Base-by-base conservation (phyloP, 2,329 filamentous ascomycete species). In the Emergomyces pasteurianus region DNA sequence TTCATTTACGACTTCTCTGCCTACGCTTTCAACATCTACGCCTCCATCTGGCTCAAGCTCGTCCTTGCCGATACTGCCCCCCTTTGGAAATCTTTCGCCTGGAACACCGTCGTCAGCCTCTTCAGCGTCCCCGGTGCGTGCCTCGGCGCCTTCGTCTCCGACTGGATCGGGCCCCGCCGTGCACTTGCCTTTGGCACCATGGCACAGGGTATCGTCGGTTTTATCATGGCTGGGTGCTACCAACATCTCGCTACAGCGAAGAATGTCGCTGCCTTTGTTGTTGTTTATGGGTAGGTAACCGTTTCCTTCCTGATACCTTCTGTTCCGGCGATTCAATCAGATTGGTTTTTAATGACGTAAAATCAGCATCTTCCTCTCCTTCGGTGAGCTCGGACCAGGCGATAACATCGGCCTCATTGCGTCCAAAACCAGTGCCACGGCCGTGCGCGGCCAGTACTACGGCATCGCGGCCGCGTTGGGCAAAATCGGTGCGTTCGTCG, bases 391-490 rank as follows among this genome's bases (percentile, higher is more conserved):
- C 47, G 91, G 92, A 0, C 90, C 92, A 0, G 92, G 92, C 14
- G 89, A 96, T 77, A 96, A 96, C 72, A 95, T 96, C 66, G 91
- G 91, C 2, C 81, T 96, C 0, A 74, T 95, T 36, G 91, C 92
- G 0, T 88, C 88, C 54, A 96, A 96, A 78, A 92, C 89, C 1
- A 91, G 86, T 68, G 90, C 92, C 0, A 96, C 92, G 4, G 87
- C 88, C 21, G 86, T 96, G n/a, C 83, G 91, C 46, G 92, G 91
- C 2, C 84, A 89, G 70, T 86, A 85, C 72, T 86, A 86, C 68
- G 83, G 76, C 9, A 76, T 78, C 58, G 77, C 77, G 8, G 77
- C 77, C 0, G 77, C 77, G 2, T 63, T 73, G 16, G 77, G 77
- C 46, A 79, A 79, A 65, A 68, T 79, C 21, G 77, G 77, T 57